Base-by-base conservation (phyloP, 2,329 filamentous ascomycete genomes). In the Colletotrichum sp. region DNA sequence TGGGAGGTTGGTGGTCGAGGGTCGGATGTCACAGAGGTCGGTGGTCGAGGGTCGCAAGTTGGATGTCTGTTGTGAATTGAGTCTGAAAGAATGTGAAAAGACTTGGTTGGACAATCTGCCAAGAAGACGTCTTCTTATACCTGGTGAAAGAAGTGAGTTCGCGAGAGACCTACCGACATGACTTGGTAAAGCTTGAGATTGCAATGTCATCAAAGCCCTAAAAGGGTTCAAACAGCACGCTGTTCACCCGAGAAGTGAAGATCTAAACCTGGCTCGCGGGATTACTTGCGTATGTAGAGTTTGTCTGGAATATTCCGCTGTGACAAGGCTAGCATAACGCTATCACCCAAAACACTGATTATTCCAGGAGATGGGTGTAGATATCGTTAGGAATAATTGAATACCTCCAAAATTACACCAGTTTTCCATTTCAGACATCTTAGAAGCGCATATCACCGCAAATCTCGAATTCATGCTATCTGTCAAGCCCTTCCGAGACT, bases 1-100 rank as follows among this genome's bases (percentile, higher is more conserved):
- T 10, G 18, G 1, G 39, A 44, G 16, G 39, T 44, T 1, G 16
- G 39, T 59, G 4, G 55, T 26, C 4, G 34, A 36, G 34, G 0
- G 34, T 36, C 34, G 34, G 15, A 4, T 1, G 34, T 36, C 34
- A 36, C 34, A 39, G 36, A 39, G 36, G 36, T 39, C 16, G 55
- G 55, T 59, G 21, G 55, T 26, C 13, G 34, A 36, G 34, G 34
- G 15, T 36, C 15, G 34, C 0, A 36, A 36, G 34, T 36, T 16
- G 7, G 34, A 39, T 39, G 34, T 16, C 24, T 30, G 28, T 24
- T 26, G 28, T 18, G 26, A 59, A 59, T 59, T 3, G 28, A 59
- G 28, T 26, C 39, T 44, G 55, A 59, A 30, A 26, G 28, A 59
- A 59, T 10, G 55, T 16, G 55, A 59, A 59, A 59, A 59, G 55